Conservation (phyloP, 192 early-diverging fungal genomes). For the Coemansia sp. region DNA sequence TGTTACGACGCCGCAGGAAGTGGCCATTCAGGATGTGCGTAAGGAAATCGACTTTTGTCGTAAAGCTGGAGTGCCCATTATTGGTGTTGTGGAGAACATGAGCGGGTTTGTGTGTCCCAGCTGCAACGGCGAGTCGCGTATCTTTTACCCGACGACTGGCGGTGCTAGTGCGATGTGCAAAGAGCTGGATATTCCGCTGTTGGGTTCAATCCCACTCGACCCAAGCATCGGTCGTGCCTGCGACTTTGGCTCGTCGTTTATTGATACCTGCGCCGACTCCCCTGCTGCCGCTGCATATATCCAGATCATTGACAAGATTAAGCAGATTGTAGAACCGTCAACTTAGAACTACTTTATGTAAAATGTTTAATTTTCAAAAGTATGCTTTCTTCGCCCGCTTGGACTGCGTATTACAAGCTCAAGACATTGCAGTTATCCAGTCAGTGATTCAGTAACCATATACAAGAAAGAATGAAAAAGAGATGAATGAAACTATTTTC, state of each 20-base stretch:
- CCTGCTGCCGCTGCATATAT: constrained; percentile 72
- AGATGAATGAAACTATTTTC: too few species aligned
- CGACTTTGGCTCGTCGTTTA: constrained; percentile 86
- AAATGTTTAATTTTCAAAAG: not conserved
- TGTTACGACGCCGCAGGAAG: constrained; percentile 94
- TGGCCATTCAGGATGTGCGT: constrained; percentile 84
- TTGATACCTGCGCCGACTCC: constrained; percentile 86
- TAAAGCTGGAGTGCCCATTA: constrained; percentile 75
- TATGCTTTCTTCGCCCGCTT: too few species aligned
- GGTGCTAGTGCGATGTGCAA: constrained; percentile 67
- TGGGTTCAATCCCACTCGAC: constrained; percentile 76
- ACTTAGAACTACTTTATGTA: not conserved
- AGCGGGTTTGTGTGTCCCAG: constrained; percentile 93
- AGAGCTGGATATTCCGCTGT: constrained; percentile 62
- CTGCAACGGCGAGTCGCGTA: constrained; percentile 72
- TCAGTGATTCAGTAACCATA: too few species aligned
- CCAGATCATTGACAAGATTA: constrained; percentile 57
- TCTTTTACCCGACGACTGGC: constrained; percentile 78
- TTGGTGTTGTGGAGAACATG: constrained; percentile 98
- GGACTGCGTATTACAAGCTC: too few species aligned
- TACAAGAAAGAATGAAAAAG: too few species aligned
- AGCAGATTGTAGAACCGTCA: constrained; percentile 4
- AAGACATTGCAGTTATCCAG: too few species aligned
- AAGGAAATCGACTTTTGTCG: constrained; percentile 95
- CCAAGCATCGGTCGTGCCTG: constrained; percentile 78